A percentile compares a stretch with the other conserved stretches of the same genome.
Conservation (phyloP, 352 stramenopile species). For the Pythium guiyangense region DNA sequence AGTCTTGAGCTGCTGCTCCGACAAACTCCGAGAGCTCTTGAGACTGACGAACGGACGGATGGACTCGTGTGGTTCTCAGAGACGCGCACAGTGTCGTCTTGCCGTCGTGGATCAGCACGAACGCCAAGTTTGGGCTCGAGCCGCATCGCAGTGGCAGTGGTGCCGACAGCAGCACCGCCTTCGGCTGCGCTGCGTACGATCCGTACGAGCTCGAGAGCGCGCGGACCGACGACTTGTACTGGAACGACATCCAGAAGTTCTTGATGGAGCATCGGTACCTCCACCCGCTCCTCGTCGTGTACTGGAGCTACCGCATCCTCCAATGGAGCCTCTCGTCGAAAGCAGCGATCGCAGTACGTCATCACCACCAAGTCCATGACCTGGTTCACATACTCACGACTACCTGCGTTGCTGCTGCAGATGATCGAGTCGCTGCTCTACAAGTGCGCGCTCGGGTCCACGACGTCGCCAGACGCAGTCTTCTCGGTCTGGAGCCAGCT, state of each 20-base stretch:
- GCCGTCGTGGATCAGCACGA: slow-evolving; percentile 36
- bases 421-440: slow-evolving; percentile 60
- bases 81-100: slow-evolving; percentile 30
- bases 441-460: slow-evolving; percentile 49
- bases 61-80: slow-evolving; percentile 8
- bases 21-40: too few relatives aligned
- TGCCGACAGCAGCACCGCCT: too few relatives aligned
- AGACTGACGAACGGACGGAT: background rate
- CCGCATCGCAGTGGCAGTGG: background rate
- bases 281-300: slow-evolving; percentile 54
- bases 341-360: slow-evolving; percentile 48
- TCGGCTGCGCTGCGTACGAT: slow-evolving; percentile 26
- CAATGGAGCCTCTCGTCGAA: slow-evolving; percentile 61
- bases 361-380: background rate
- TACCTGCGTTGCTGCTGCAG: slow-evolving; percentile 22
- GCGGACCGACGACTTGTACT: slow-evolving; percentile 69
- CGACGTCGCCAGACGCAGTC: slow-evolving; percentile 40
- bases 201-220: slow-evolving; percentile 66
- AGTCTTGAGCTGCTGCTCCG: background rate
- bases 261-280: slow-evolving; percentile 53
- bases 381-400: background rate
- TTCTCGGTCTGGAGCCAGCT: slow-evolving; percentile 61
- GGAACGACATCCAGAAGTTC: slow-evolving; percentile 77
- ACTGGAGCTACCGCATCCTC: slow-evolving; percentile 65
- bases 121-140: slow-evolving; percentile 22